Evolutionary conservation across 169 alveolate species (phyloP), one percentile per base, ranked within the genome.

Genomic region (Plasmodium cynomolgi): DNA sequence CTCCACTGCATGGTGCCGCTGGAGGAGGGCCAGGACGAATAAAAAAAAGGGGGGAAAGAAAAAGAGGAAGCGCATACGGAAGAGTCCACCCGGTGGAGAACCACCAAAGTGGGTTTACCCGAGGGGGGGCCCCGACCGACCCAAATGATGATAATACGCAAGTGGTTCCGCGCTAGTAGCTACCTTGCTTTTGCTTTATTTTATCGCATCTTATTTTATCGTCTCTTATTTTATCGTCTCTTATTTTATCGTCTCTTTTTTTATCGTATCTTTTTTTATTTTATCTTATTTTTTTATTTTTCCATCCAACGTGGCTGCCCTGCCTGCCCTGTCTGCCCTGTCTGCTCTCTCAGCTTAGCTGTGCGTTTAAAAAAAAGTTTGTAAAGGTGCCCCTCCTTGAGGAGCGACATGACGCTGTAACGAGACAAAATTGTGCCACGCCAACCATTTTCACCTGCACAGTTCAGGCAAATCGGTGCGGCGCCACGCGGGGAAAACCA

Each of bases 1-100:
- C 41, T 85, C 5, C 84, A 54, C 41, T 85, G 81, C 73, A 85
- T 85, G 93, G 93, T 85, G 34, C 93, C 75, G 39, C 81, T 31
- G n/a, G 44, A 62, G 15, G 75, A 62, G 37, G 37, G 33, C 15
- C 75, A 62, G 33, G 75, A 62, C 3, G 75, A 34, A 13, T 81
- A 62, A 20, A 4, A 62, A 58, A 58, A 17, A 17, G 7, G 11
- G 9, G 31, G 13, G 11, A n/a, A 17, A 58, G 3, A 11, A 56
- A 56, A 56, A 13, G n/a, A 7, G 23, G 23, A 56, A 13, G 11
- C 9, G 2, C 4, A n/a, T 0, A 58, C 1, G 0, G 56, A n/a
- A 44, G 13, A 44, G 56, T 11, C 56, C 56, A 11, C n/a, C 1
- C n/a, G 3, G 3, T 9, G 56, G n/a, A 11, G 56, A 44, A 44